Conservation (phyloP, 169 alveolate species). For the Plasmodium blacklocki region DNA sequence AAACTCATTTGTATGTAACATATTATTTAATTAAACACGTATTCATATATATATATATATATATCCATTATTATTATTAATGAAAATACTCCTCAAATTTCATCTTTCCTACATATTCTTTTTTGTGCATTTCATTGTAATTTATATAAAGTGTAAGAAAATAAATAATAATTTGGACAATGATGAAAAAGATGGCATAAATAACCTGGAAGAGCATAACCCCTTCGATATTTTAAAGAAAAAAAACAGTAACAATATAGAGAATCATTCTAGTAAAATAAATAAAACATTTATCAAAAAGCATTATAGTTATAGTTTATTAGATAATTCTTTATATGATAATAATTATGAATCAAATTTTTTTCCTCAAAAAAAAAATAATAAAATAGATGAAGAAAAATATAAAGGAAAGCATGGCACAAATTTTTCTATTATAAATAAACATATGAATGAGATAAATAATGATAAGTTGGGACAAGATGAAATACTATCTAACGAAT, state of each 20-base stretch:
- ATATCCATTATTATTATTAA: slow-evolving; percentile 11
- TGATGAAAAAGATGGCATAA: slow-evolving; percentile 7
- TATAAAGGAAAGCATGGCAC: slow-evolving; percentile 8
- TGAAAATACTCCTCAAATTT: slow-evolving; percentile 32
- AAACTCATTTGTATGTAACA: not conserved
- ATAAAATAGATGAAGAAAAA: not conserved
- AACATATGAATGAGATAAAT: not conserved
- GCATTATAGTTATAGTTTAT: slow-evolving; percentile 1
- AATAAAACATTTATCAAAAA: slow-evolving; percentile 27
- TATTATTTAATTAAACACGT: too few relatives aligned
- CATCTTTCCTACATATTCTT: slow-evolving; percentile 15
- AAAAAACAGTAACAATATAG: slow-evolving; percentile 33
- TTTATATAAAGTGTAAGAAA: slow-evolving; percentile 49
- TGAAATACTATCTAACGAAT: not conserved
- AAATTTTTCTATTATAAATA: slow-evolving; percentile 25
- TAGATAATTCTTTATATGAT: slow-evolving; percentile 25
- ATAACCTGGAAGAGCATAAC: slow-evolving; percentile 3
- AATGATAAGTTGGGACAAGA: not conserved
- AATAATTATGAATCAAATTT: slow-evolving; percentile 1
- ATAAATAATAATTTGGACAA: slow-evolving; percentile 6
- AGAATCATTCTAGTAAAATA: slow-evolving; percentile 15
- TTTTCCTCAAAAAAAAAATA: not conserved
- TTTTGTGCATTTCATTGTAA: slow-evolving; percentile 15
- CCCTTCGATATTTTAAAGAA: slow-evolving; percentile 19
- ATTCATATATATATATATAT: too few relatives aligned